Conservation (phyloP, 2,329 filamentous ascomycete species). For the Pseudohalonectria lignicola region DNA sequence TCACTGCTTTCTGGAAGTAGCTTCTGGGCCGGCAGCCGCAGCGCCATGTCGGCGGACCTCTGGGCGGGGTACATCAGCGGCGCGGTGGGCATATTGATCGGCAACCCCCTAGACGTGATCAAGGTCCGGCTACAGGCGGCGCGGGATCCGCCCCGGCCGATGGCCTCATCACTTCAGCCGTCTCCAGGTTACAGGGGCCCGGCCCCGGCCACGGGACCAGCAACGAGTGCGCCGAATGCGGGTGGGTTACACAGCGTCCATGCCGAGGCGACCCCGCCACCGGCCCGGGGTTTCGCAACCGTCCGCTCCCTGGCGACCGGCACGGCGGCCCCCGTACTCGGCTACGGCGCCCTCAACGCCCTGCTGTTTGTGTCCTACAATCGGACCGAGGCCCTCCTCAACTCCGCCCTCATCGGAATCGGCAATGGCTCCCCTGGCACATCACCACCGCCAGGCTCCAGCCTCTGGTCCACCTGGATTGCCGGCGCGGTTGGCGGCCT, state of each 20-base stretch:
- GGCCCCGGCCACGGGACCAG: too few relatives aligned
- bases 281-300: conserved; percentile 4
- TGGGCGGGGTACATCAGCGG: conserved; percentile 89
- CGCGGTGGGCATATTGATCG: conserved; percentile 74
- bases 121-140: conserved; percentile 74
- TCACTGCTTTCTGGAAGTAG: too few relatives aligned
- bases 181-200: too few relatives aligned
- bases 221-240: background rate
- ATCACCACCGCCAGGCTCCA: conserved; percentile 24
- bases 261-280: background rate
- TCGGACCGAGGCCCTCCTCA: conserved; percentile 58
- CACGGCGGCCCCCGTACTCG: conserved; percentile 73
- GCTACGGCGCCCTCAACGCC: conserved; percentile 85
- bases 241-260: background rate
- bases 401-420: conserved; percentile 12
- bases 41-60: conserved; percentile 72
- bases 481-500: conserved; percentile 76
- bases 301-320: conserved; percentile 40
- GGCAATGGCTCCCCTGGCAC: conserved; percentile 8
- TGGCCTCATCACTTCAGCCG: too few relatives aligned
- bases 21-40: too few relatives aligned
- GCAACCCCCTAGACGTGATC: conserved; percentile 62
- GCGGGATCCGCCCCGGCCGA: conserved; percentile 8
- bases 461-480: conserved; percentile 59
- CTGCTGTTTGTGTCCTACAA: conserved; percentile 88